These are phyloP conservation scores for Ceriops tagal DNA, from an alignment of 345 rosid genomes.

Conservation along the genomic window DNA sequence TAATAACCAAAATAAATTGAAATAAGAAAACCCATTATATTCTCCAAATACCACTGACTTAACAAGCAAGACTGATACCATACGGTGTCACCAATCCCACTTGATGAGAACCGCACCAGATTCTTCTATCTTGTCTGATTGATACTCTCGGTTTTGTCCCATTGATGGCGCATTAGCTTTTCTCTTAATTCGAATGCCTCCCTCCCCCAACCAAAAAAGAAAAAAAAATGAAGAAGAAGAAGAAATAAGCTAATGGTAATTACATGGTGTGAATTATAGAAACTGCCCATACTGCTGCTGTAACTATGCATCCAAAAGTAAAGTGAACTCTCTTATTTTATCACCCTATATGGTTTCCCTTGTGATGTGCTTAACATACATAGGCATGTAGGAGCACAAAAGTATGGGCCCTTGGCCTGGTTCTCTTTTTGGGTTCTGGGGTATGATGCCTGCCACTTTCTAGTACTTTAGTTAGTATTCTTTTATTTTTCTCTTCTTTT, in stretches of 20 bases:
- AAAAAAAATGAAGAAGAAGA: neutral
- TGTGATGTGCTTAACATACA: neutral
- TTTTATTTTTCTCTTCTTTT: slow-evolving; percentile 41
- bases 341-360: neutral
- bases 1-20: too few species aligned
- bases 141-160: neutral
- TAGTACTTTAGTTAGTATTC: slow-evolving; percentile 8
- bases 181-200: neutral
- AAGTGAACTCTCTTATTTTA: neutral
- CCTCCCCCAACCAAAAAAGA: neutral
- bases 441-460: slow-evolving; percentile 44
- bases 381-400: slow-evolving; percentile 21
- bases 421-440: slow-evolving; percentile 30
- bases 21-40: too few species aligned
- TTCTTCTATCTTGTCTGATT: neutral
- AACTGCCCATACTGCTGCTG: neutral
- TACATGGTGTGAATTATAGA: too few species aligned
- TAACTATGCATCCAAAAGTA: neutral
- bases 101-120: neutral
- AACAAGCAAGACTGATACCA: neutral
- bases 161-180: neutral
- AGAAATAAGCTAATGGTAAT: neutral
- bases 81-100: neutral
- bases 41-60: neutral
- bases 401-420: slow-evolving; percentile 32